Base-by-base conservation (phyloP, 345 rosid genomes). In the Populus alba region DNA sequence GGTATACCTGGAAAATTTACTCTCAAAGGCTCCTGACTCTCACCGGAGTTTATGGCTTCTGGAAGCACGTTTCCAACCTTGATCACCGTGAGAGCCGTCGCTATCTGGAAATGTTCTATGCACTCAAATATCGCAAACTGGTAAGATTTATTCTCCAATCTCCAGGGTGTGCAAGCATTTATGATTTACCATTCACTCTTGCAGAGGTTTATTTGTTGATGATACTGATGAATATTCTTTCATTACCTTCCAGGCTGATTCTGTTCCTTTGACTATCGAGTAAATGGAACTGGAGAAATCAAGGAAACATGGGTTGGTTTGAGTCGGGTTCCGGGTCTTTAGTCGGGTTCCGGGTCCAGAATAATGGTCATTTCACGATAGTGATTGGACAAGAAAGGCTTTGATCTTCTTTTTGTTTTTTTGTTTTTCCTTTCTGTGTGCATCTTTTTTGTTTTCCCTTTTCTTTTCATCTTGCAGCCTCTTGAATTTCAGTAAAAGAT, bases 61-160 rank as follows among this genome's bases (percentile, higher is more conserved):
- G 97, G 97, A 95, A 95, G 62, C 97, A 93, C 33, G 99, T 95
- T 4, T 92, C 99, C 0, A 95, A 95, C 71, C 97, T 95, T n/a
- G 97, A 95, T 71, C 92, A 88, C 8, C 97, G 77, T 0, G 98
- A 94, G 91, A 91, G 95, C 87, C 85, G 92, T 3, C 92, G 98
- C 22, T 94, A 94, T 88, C 87, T 95, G 2, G 98, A 95, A 83
- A 95, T 95, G 98, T 95, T 95, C 70, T 90, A 88, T 15, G 97
- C 97, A 23, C 86, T 94, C 31, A 94, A 94, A 82, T 94, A 90
- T 81, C 89, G 90, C 8, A 92, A 87, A 77, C 77, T 95, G 92
- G 98, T 94, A 88, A 51, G 79, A 59, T 22, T 22, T 73, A 23
- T 35, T 45, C 1, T 8, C 27, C n/a, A 9, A 7, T 20, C 17